Evolutionary conservation across 1,139 yeast species (phyloP), one percentile per base, ranked within the genome.

Genomic region (Nakaseomyces bracarensis): DNA sequence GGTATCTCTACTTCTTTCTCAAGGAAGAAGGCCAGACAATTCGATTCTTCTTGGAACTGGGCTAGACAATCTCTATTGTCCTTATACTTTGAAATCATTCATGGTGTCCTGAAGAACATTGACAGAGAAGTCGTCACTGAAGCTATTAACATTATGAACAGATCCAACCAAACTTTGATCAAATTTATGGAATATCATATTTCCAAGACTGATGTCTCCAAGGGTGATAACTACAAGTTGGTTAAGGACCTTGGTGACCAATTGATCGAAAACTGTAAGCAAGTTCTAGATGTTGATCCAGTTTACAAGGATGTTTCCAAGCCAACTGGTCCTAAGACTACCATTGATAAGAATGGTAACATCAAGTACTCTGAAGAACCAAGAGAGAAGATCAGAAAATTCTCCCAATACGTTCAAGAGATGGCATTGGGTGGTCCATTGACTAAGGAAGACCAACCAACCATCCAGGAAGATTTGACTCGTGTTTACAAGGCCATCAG

Each of bases 1-100:
- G 97, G 98, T 62, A 82, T 91, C 57, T 73, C 79, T 53, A 96
- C 98, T 39, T 79, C 82, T 8, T 91, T 91, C 70, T 84, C 95
- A 34, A 74, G 93, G 49, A 75, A 83, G 69, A 91, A 91, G 71
- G 95, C 97, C 30, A 84, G 98, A 71, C 79, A 83, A 43, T 91
- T 91, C 65, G 97, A 91, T 67, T 87, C 97, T 21, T 87, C 89
- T 67, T 91, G 98, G 98, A 93, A 93, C 68, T 91, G 98, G 98
- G 96, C 97, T 37, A 84, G 96, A 68, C 98, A 91, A 71, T 96
- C 93, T 64, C 84, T 93, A 48, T 70, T 91, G 55, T 79, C 89
- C 41, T 82, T 91, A 87, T 91, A 86, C 70, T 91, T 77, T 63
- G 96, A 91, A 67, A 86, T 91, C 57, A 86, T 91, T 57, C 93